A percentile compares a stretch with the other conserved stretches of the same genome.
These are phyloP conservation scores for Nakazawaea sp. DNA, from an alignment of 805 yeast species.

Conservation along the genomic window DNA sequence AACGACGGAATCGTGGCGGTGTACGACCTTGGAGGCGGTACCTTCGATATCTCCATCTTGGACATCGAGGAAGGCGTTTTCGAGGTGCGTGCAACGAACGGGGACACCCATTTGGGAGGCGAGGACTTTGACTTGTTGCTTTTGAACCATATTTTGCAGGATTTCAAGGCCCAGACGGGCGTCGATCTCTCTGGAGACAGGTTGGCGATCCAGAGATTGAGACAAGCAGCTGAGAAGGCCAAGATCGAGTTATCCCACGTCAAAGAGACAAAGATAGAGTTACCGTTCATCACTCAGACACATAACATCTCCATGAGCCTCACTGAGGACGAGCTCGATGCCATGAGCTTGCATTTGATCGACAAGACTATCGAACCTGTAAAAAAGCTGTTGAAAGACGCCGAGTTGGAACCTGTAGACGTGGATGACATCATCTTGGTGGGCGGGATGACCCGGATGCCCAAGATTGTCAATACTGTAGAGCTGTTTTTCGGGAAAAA, in stretches of 20 bases:
- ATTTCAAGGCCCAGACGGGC: slow-evolving; percentile 71
- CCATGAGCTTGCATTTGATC: slow-evolving; percentile 47
- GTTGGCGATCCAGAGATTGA: slow-evolving; percentile 78
- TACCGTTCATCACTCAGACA: slow-evolving; percentile 65
- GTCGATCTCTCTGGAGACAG: slow-evolving; percentile 59
- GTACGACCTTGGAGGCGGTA: slow-evolving; percentile 97
- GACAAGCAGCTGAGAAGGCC: slow-evolving; percentile 87
- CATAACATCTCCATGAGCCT: slow-evolving; percentile 36
- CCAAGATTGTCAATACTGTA: slow-evolving; percentile 75
- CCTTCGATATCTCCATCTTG: slow-evolving; percentile 90
- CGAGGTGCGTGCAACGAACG: slow-evolving; percentile 93
- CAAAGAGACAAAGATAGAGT: slow-evolving; percentile 64
- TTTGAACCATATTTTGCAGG: slow-evolving; percentile 72
- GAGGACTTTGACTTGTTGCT: slow-evolving; percentile 83
- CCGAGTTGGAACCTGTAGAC: slow-evolving; percentile 57
- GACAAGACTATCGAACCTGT: slow-evolving; percentile 71
- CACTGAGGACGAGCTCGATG: slow-evolving; percentile 46
- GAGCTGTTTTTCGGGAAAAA: slow-evolving; percentile 71
- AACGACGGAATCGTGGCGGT: slow-evolving; percentile 73
- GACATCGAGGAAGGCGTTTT: slow-evolving; percentile 97
- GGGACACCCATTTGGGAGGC: slow-evolving; percentile 89
- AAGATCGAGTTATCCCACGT: slow-evolving; percentile 80
- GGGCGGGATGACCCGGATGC: slow-evolving; percentile 93
- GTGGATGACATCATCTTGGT: slow-evolving; percentile 78
- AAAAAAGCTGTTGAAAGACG: slow-evolving; percentile 78